Conservation (phyloP, 2,329 filamentous ascomycete species). For the Ophiostoma quercus region DNA sequence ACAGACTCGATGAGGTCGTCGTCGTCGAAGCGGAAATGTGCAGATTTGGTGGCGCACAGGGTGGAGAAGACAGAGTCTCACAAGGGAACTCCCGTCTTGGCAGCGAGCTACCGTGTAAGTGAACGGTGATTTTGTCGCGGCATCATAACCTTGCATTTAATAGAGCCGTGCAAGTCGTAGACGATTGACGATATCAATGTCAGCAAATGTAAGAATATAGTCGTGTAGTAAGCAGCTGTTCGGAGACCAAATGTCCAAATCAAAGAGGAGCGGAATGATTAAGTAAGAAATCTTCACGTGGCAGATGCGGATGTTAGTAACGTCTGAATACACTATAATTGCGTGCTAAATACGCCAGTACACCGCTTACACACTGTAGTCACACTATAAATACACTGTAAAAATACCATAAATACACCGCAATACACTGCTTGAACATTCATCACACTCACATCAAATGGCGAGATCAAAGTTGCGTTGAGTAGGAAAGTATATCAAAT, state of each 20-base stretch:
- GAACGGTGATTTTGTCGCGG: background rate
- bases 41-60: background rate
- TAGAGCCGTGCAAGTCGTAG: background rate
- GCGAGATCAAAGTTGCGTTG: too few species aligned
- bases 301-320: too few species aligned
- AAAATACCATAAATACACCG: too few species aligned
- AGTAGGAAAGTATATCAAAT: background rate
- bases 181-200: background rate
- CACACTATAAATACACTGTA: too few species aligned
- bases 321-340: too few species aligned
- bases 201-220: background rate
- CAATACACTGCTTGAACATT: too few species aligned
- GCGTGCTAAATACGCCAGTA: too few species aligned
- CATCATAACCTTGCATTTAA: background rate
- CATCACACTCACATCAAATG: too few species aligned
- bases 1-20: background rate
- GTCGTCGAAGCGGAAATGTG: background rate
- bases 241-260: background rate
- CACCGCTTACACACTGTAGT: too few species aligned
- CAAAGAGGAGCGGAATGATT: background rate
- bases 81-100: conserved; percentile 2
- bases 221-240: background rate
- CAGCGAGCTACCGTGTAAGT: background rate
- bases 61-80: background rate
- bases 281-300: background rate